These are phyloP conservation scores for Emydomyces testavorans DNA, from an alignment of 2,329 filamentous ascomycete species.

Conservation along the genomic window DNA sequence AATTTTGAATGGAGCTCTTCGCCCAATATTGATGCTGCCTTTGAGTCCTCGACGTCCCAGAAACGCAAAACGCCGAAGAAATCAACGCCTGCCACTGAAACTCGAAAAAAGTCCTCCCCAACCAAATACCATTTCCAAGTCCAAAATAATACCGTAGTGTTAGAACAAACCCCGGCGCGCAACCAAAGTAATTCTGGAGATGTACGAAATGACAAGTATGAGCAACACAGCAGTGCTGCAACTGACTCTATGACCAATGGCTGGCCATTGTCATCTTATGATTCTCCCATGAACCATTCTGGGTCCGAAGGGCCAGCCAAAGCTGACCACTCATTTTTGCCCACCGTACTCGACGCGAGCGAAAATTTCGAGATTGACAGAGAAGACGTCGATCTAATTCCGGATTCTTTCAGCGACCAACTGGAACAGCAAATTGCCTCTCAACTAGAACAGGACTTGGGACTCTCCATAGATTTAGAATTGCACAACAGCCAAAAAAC, in stretches of 20 bases:
- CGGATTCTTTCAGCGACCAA: conserved; percentile 32
- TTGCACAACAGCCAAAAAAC: conserved; percentile 9
- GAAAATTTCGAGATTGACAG: not conserved
- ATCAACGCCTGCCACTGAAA: not conserved
- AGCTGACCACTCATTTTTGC: not conserved
- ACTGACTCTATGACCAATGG: not conserved
- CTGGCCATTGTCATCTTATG: not conserved
- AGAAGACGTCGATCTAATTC: conserved; percentile 15
- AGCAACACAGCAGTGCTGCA: not conserved
- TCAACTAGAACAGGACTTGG: conserved; percentile 36
- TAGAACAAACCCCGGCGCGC: not conserved
- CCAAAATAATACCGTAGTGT: not conserved
- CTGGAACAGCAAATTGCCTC: conserved; percentile 36
- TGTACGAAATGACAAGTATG: not conserved
- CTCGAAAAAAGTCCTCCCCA: not conserved
- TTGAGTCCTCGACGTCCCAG: not conserved
- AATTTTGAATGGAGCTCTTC: conserved; percentile 11
- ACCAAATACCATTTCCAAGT: not conserved
- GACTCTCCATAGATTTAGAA: conserved; percentile 27
- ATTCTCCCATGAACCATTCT: not conserved
- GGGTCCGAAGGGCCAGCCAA: not conserved
- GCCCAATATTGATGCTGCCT: conserved; percentile 2
- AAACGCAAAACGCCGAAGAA: not conserved
- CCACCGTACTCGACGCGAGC: not conserved
- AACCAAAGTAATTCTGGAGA: not conserved